A percentile compares a stretch with the other conserved stretches of the same genome.
These are phyloP conservation scores for Physcomitrium patens DNA, from an alignment of 225 moss, liverwort and hornwort genomes.

Conservation along the genomic window DNA sequence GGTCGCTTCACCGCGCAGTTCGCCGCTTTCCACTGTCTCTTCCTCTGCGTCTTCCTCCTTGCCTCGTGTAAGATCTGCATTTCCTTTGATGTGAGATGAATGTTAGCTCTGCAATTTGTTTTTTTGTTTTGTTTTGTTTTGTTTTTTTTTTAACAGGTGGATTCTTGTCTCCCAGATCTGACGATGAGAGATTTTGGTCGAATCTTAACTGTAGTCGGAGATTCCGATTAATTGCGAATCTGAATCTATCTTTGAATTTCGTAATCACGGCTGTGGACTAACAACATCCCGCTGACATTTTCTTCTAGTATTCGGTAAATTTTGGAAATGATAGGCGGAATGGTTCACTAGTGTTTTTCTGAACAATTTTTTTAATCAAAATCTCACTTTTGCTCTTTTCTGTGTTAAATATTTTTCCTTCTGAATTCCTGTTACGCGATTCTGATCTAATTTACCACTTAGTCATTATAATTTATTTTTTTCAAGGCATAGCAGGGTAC, in stretches of 20 bases:
- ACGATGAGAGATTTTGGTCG: background rate
- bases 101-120: background rate
- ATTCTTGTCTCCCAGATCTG: conserved; percentile 5
- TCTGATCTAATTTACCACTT: background rate
- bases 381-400: background rate
- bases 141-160: background rate
- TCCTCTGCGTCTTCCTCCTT: conserved; percentile 66
- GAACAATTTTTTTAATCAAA: background rate
- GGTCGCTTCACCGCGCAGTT: conserved; percentile 55
- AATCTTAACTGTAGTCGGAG: background rate
- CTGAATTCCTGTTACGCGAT: background rate
- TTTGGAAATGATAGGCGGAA: background rate
- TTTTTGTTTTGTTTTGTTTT: too few relatives aligned
- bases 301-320: background rate
- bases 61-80: conserved; percentile 42
- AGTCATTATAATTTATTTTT: background rate
- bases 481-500: background rate
- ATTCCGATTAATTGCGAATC: background rate
- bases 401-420: background rate
- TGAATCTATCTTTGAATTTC: background rate
- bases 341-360: background rate
- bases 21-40: conserved; percentile 55
- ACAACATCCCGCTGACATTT: background rate
- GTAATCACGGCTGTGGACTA: background rate
- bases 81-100: background rate